A percentile compares a stretch with the other conserved stretches of the same genome.
Conservation (phyloP, 1,284 basidiomycete species). For the Acaromyces ingoldii region DNA sequence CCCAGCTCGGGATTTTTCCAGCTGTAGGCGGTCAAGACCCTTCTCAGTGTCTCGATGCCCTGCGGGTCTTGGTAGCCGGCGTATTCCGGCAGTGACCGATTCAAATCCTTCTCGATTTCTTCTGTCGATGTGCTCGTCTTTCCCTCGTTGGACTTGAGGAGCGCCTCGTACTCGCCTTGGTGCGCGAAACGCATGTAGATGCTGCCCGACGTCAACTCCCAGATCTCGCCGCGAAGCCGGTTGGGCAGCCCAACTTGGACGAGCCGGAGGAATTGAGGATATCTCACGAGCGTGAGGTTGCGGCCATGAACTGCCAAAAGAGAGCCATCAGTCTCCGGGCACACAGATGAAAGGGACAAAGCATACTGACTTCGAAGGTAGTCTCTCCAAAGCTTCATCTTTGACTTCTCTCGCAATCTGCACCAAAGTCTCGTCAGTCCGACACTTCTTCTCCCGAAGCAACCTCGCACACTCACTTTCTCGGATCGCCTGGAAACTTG, state of each 20-base stretch:
- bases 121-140: slow-evolving; percentile 84
- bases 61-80: slow-evolving; percentile 43
- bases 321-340: neutral
- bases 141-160: slow-evolving; percentile 75
- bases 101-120: slow-evolving; percentile 98
- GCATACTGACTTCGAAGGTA: slow-evolving; percentile 56
- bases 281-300: slow-evolving; percentile 84
- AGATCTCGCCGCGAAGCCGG: slow-evolving; percentile 89
- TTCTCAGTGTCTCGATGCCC: slow-evolving; percentile 62
- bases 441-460: no score
- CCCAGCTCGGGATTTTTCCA: slow-evolving; percentile 84
- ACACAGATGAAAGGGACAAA: neutral
- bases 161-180: slow-evolving; percentile 74
- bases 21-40: slow-evolving; percentile 92
- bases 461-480: slow-evolving; percentile 19
- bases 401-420: slow-evolving; percentile 77
- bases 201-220: slow-evolving; percentile 95
- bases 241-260: slow-evolving; percentile 97
- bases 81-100: slow-evolving; percentile 58
- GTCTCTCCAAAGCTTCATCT: slow-evolving; percentile 91
- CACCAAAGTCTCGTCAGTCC: no score
- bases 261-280: slow-evolving; percentile 91
- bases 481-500: slow-evolving; percentile 51
- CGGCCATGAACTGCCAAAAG: slow-evolving; percentile 67
- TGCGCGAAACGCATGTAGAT: slow-evolving; percentile 79